Evolutionary conservation across 2,329 filamentous ascomycete genomes (phyloP).

Genomic region (Plectosphaerella cucumerina): DNA sequence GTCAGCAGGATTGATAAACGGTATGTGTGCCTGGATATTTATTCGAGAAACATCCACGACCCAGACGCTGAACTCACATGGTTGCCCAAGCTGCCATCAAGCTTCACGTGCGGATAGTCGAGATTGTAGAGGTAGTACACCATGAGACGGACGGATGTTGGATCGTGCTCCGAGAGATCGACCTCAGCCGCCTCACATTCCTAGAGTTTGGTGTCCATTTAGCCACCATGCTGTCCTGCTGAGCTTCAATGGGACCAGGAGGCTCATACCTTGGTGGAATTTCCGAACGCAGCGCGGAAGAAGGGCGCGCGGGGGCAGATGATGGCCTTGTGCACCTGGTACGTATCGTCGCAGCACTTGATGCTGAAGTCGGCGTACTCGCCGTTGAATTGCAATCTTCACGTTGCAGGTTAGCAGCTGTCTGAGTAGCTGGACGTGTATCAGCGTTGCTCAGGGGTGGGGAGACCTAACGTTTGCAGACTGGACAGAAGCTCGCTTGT

Average conservation of each 20-base stretch:
- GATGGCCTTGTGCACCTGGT: conserved; percentile 12
- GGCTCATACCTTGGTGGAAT: background rate
- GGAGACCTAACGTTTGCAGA: too few relatives aligned
- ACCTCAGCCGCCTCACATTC: background rate
- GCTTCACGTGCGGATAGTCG: background rate
- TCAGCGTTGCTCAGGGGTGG: too few relatives aligned
- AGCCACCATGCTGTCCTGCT: too few relatives aligned
- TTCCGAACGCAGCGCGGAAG: background rate
- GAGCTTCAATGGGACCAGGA: too few relatives aligned
- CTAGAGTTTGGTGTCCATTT: background rate
- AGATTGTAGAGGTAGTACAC: conserved; percentile 1
- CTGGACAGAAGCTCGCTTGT: too few relatives aligned
- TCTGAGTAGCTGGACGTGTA: too few relatives aligned
- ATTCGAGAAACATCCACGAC: too few relatives aligned
- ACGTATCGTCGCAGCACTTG: conserved; percentile 7
- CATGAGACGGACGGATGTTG: background rate
- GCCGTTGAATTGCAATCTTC: conserved; percentile 8
- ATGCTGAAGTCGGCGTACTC: conserved; percentile 10
- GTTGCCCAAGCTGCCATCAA: too few relatives aligned
- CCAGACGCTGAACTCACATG: too few relatives aligned
- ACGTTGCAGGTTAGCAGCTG: too few relatives aligned
- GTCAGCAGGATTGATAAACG: too few relatives aligned
- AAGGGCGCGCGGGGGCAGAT: conserved; percentile 10
- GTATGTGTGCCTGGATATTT: too few relatives aligned
- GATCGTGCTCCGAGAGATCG: background rate